Base-by-base conservation (phyloP, 495 filamentous ascomycete species). In the Peziza echinospora region DNA sequence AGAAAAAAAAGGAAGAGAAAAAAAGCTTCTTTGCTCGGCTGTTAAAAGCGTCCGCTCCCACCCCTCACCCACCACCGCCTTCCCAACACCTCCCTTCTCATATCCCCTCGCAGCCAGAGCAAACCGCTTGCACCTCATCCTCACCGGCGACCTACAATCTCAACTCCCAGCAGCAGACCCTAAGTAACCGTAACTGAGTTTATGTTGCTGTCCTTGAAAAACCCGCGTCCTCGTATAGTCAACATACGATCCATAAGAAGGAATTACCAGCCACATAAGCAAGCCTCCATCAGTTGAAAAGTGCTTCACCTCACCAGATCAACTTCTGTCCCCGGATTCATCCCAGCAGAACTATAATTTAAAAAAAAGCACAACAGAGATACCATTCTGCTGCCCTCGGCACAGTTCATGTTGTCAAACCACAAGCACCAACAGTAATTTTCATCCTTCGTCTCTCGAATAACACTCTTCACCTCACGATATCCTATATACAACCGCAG, bases 401-500 rank as follows among this genome's bases (percentile, higher is more conserved):
- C 26, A 34, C 26, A 34, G 26, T 34, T 34, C 26, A 34, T 34
- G 26, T n/a, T 34, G 26, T 34, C n/a, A 34, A 8, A 8, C 7
- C n/a, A 34, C 26, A 34, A n/a, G 26, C 26, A 34, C n/a, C 26
- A 34, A 7, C n/a, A 34, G 26, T 34, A 34, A 8, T 34, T n/a
- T 8, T 8, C 26, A 8, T 34, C 26, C n/a, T 34, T n/a, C n/a
- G n/a, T n/a, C n/a, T n/a, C n/a, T n/a, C n/a, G n/a, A n/a, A n/a
- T n/a, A n/a, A n/a, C n/a, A 37, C 3, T 37, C 3, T 37, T 37
- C 13, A 37, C 6, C 16, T 37, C 6, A 37, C 6, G 30, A 37
- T 11, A 37, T 13, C n/a, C n/a, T n/a, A 4, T 37, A 13, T 58
- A 44, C 49, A 56, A 68, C 65, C 67, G 72, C 71, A 69, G 76